Percentiles rank a stretch among this genome's conserved stretches.
These are phyloP conservation scores for Talaromyces liani DNA, from an alignment of 495 filamentous ascomycete genomes.

Conservation along the genomic window DNA sequence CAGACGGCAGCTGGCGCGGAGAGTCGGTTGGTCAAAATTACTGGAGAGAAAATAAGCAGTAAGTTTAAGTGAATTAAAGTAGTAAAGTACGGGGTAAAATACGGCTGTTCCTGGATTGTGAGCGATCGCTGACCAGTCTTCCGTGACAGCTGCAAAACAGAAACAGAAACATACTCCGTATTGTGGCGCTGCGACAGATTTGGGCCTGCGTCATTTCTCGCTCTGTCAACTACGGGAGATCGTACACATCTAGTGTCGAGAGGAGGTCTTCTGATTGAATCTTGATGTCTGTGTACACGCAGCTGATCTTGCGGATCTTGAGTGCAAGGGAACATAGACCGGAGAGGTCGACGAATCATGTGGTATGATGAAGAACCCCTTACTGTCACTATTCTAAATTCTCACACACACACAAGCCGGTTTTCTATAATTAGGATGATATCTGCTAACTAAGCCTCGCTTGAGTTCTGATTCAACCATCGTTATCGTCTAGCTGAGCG, in stretches of 20 bases:
- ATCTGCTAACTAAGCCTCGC: not conserved
- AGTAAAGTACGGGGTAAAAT: not conserved
- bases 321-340: not conserved
- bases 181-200: not conserved
- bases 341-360: not conserved
- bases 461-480: not conserved
- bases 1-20: not conserved
- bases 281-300: not conserved
- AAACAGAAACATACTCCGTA: not conserved
- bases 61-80: not conserved
- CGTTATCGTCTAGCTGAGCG: not conserved
- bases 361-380: not conserved
- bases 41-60: not conserved
- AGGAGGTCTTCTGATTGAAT: not conserved
- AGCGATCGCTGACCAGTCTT: not conserved
- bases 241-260: not conserved
- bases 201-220: not conserved
- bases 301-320: not conserved
- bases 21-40: not conserved
- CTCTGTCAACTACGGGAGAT: not conserved
- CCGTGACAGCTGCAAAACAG: conserved; percentile 3
- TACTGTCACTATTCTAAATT: not conserved
- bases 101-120: not conserved
- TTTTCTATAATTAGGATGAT: not conserved
- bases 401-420: not conserved